A percentile compares a stretch with the other conserved stretches of the same genome.
phyloP scores from a whole-genome alignment of 225 moss, liverwort and hornwort genomes.

The Polytrichum formosum region DNA sequence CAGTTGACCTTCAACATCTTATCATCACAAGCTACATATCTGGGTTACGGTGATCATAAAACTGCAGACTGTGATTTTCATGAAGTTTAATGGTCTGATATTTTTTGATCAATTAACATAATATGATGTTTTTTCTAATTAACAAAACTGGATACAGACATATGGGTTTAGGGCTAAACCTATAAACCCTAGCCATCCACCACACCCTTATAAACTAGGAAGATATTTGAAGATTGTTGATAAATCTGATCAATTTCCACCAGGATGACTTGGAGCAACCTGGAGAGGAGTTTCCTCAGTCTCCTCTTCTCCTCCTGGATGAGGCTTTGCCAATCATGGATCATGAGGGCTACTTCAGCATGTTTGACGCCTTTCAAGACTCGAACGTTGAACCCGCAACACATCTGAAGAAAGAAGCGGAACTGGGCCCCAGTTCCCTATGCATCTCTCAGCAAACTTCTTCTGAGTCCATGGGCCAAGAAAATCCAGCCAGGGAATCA shows the following conservation, averaged over 20 bases:
- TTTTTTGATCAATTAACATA: background rate
- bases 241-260: constrained; percentile 1
- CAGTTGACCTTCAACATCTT: no score
- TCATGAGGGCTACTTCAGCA: constrained; percentile 14
- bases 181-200: no score
- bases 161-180: no score
- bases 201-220: no score
- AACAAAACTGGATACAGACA: no score
- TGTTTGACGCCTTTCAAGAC: constrained; percentile 26
- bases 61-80: no score
- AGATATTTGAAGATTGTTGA: background rate
- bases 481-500: constrained; percentile 18
- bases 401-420: constrained; percentile 1
- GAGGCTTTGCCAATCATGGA: constrained; percentile 19
- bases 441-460: constrained; percentile 18
- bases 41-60: no score
- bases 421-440: constrained; percentile 5
- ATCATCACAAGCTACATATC: no score
- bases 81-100: background rate
- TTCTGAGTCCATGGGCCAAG: constrained; percentile 9
- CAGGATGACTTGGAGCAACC: constrained; percentile 8
- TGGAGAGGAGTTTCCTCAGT: constrained; percentile 13
- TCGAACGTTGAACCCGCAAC: constrained; percentile 14
- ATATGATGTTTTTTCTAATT: no score
- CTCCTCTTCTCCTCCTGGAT: constrained; percentile 20